These are phyloP conservation scores for Clavispora fructus DNA, from an alignment of 805 yeast species.

Conservation along the genomic window DNA sequence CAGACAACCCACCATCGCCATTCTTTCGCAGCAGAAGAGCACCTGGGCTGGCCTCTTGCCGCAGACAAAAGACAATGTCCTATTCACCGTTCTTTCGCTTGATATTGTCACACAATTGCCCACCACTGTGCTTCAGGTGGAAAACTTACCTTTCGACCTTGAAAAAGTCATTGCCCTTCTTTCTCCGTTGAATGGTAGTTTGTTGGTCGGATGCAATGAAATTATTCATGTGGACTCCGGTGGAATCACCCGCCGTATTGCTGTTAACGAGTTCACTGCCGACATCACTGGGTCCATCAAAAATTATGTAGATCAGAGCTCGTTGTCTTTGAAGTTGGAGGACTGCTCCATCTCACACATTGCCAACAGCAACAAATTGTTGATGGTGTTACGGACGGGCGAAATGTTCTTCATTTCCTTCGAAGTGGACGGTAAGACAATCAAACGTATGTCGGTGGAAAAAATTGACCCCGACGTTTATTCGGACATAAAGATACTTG, in stretches of 20 bases:
- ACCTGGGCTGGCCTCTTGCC: slow-evolving; percentile 80
- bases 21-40: slow-evolving; percentile 48
- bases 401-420: slow-evolving; percentile 31
- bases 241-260: slow-evolving; percentile 60
- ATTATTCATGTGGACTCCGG: slow-evolving; percentile 74
- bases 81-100: slow-evolving; percentile 60
- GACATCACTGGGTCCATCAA: slow-evolving; percentile 31
- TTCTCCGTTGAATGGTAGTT: slow-evolving; percentile 63
- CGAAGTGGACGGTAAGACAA: slow-evolving; percentile 39
- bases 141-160: slow-evolving; percentile 69
- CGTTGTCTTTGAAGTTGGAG: slow-evolving; percentile 52
- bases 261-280: slow-evolving; percentile 52
- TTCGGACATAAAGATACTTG: slow-evolving; percentile 30
- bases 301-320: slow-evolving; percentile 42
- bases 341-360: slow-evolving; percentile 36
- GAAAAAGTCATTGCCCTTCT: slow-evolving; percentile 59
- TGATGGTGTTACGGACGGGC: slow-evolving; percentile 29
- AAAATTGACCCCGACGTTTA: slow-evolving; percentile 21
- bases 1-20: slow-evolving; percentile 76
- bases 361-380: slow-evolving; percentile 31
- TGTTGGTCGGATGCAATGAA: slow-evolving; percentile 71
- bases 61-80: slow-evolving; percentile 55
- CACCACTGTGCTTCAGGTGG: slow-evolving; percentile 61
- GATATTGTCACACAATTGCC: slow-evolving; percentile 55
- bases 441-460: slow-evolving; percentile 30